Percentiles rank a stretch among this genome's conserved stretches.
phyloP scores from a whole-genome alignment of 176 grass and related monocot species.

The Oropetium thomaeum region DNA sequence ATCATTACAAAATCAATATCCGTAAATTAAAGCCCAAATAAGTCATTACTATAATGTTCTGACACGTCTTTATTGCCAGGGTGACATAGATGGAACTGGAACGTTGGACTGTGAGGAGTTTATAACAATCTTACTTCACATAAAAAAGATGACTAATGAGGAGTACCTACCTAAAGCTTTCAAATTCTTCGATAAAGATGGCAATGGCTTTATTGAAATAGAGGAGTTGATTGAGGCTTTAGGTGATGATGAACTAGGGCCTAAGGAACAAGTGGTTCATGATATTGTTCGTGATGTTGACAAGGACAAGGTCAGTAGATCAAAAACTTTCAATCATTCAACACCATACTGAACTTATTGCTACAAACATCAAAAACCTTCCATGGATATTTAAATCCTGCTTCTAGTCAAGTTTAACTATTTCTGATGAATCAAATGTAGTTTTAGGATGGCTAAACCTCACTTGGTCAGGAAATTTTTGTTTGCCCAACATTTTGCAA shows the following conservation, averaged over 20 bases:
- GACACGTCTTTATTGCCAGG: constrained; percentile 35
- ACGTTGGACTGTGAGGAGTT: constrained; percentile 81
- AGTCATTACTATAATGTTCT: not conserved
- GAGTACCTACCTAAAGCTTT: constrained; percentile 78
- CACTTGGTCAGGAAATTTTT: not conserved
- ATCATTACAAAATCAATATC: not conserved
- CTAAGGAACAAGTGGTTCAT: constrained; percentile 57
- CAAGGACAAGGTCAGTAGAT: constrained; percentile 63
- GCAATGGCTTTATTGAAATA: constrained; percentile 73
- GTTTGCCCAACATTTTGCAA: not conserved
- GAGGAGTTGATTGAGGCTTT: constrained; percentile 77
- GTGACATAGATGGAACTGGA: constrained; percentile 68
- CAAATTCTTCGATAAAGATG: constrained; percentile 84
- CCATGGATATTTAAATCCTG: constrained; percentile 3
- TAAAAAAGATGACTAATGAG: constrained; percentile 77
- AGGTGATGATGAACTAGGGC: constrained; percentile 56
- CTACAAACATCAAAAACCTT: constrained; percentile 3
- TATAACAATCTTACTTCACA: constrained; percentile 80
- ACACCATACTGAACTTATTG: not conserved
- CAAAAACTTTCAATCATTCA: not conserved
- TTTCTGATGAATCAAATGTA: not conserved
- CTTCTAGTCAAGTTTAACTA: not conserved
- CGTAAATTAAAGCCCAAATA: not conserved
- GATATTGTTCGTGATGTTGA: constrained; percentile 73
- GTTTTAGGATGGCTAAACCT: not conserved